A percentile compares a stretch with the other conserved stretches of the same genome.
Conservation (phyloP, 805 yeast species). For the Metschnikowia picachoensis region DNA sequence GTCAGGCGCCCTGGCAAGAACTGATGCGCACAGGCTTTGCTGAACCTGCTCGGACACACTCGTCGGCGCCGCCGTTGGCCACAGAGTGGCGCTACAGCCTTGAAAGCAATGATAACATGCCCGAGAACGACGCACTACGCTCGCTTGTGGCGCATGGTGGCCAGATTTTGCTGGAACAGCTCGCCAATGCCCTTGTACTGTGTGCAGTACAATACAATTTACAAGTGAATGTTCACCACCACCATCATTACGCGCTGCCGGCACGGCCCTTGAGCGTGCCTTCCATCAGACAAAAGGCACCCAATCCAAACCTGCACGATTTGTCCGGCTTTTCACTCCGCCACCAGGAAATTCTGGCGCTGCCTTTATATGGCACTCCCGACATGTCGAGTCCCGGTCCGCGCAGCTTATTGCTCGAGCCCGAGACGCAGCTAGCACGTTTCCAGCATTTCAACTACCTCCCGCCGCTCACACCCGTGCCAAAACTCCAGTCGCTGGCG, state of each 20-base stretch:
- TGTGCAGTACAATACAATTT: conserved; percentile 57
- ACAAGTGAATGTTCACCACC: conserved; percentile 76
- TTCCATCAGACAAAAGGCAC: too few relatives aligned
- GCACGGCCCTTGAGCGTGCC: not conserved
- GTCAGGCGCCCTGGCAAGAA: not conserved
- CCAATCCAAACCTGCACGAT: not conserved
- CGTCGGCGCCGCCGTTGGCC: not conserved
- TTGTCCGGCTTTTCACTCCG: conserved; percentile 5
- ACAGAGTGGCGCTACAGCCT: conserved; percentile 65
- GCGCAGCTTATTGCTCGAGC: conserved; percentile 6
- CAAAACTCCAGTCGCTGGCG: conserved; percentile 59
- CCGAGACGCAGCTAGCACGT: conserved; percentile 17
- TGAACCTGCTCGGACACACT: not conserved
- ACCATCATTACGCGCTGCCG: conserved; percentile 57
- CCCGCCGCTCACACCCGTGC: conserved; percentile 68
- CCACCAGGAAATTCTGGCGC: conserved; percentile 6
- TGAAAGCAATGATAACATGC: conserved; percentile 26
- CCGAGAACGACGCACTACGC: conserved; percentile 21
- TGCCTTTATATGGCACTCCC: not conserved
- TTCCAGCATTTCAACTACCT: conserved; percentile 67
- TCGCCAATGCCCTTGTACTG: conserved; percentile 54
- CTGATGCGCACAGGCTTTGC: not conserved
- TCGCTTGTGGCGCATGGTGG: conserved; percentile 39
- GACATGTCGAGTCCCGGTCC: not conserved
- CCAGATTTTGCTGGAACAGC: conserved; percentile 46